A percentile compares a stretch with the other conserved stretches of the same genome.
Conservation (phyloP, 2,329 filamentous ascomycete genomes). For the Rasamsonia emersonii region DNA sequence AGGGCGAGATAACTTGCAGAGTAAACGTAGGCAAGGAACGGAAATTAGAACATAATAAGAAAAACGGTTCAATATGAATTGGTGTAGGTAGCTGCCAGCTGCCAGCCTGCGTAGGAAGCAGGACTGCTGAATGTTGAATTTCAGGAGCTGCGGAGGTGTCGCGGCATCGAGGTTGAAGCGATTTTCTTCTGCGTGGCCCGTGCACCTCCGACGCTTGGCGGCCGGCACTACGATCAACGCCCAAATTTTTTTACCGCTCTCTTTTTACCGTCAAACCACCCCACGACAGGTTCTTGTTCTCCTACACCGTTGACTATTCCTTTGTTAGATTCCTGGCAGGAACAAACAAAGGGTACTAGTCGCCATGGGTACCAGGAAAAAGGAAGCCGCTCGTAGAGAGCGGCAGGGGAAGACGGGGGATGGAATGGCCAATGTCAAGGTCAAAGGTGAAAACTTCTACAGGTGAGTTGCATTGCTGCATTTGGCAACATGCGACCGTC, state of each 20-base stretch:
- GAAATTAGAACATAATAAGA: slow-evolving; percentile 1
- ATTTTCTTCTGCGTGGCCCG: slow-evolving; percentile 30
- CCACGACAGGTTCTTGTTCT: slow-evolving; percentile 13
- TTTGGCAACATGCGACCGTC: too few relatives aligned
- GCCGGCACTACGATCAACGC: slow-evolving; percentile 18
- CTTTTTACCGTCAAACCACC: slow-evolving; percentile 23
- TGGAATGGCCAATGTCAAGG: slow-evolving; percentile 84
- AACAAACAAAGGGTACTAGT: slow-evolving; percentile 12
- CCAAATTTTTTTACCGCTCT: slow-evolving; percentile 14
- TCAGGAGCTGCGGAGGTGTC: too few relatives aligned
- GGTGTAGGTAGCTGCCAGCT: too few relatives aligned
- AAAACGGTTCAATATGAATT: too few relatives aligned
- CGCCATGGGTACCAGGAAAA: slow-evolving; percentile 82
- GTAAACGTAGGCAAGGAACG: not conserved
- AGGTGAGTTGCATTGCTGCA: too few relatives aligned
- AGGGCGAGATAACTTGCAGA: not conserved
- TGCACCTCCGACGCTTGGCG: slow-evolving; percentile 27
- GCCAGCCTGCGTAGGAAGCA: too few relatives aligned
- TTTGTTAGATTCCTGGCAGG: slow-evolving; percentile 17
- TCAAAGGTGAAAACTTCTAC: slow-evolving; percentile 99
- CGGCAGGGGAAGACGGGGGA: slow-evolving; percentile 78
- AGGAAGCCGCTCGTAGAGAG: slow-evolving; percentile 72
- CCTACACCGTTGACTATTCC: slow-evolving; percentile 20
- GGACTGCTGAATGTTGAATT: too few relatives aligned
- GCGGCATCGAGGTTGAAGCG: slow-evolving; percentile 18